These are phyloP conservation scores for Nectriaceae sp. DNA, from an alignment of 2,329 filamentous ascomycete species.

Conservation along the genomic window DNA sequence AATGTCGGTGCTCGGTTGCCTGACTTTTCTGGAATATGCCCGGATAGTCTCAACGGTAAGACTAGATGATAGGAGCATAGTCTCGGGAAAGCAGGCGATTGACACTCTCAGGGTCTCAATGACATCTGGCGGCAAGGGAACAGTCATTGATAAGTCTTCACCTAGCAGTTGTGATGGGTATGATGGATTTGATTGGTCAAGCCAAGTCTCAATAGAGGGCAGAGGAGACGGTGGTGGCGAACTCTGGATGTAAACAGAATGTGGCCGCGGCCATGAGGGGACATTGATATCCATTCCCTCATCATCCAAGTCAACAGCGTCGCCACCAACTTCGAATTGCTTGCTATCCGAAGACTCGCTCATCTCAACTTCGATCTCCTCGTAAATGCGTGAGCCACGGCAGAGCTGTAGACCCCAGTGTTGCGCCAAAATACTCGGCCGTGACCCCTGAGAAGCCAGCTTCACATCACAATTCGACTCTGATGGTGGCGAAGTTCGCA, in stretches of 20 bases:
- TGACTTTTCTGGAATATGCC: slow-evolving; percentile 54
- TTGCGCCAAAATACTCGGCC: slow-evolving; percentile 7
- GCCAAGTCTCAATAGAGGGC: slow-evolving; percentile 38
- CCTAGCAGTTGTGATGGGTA: slow-evolving; percentile 30
- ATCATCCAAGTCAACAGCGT: slow-evolving; percentile 20
- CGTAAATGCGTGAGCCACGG: slow-evolving; percentile 13
- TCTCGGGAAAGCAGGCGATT: slow-evolving; percentile 59
- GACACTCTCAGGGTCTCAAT: slow-evolving; percentile 56
- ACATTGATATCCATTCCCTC: slow-evolving; percentile 16
- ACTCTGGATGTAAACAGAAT: slow-evolving; percentile 32
- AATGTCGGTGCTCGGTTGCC: slow-evolving; percentile 37
- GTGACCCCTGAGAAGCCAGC: slow-evolving; percentile 14
- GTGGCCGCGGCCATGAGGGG: slow-evolving; percentile 14
- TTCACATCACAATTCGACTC: slow-evolving; percentile 10
- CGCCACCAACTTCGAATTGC: slow-evolving; percentile 13
- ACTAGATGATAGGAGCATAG: slow-evolving; percentile 57
- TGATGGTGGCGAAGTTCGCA: slow-evolving; percentile 11
- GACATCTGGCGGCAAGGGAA: slow-evolving; percentile 55
- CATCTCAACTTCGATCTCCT: slow-evolving; percentile 7
- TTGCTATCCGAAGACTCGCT: neutral
- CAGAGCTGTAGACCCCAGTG: slow-evolving; percentile 13
- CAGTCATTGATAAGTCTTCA: slow-evolving; percentile 39
- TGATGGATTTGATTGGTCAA: slow-evolving; percentile 34
- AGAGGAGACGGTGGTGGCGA: slow-evolving; percentile 38
- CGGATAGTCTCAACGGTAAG: slow-evolving; percentile 61